These are phyloP conservation scores for Cystobasidium onofrii DNA, from an alignment of 768 basidiomycete species.

Conservation along the genomic window DNA sequence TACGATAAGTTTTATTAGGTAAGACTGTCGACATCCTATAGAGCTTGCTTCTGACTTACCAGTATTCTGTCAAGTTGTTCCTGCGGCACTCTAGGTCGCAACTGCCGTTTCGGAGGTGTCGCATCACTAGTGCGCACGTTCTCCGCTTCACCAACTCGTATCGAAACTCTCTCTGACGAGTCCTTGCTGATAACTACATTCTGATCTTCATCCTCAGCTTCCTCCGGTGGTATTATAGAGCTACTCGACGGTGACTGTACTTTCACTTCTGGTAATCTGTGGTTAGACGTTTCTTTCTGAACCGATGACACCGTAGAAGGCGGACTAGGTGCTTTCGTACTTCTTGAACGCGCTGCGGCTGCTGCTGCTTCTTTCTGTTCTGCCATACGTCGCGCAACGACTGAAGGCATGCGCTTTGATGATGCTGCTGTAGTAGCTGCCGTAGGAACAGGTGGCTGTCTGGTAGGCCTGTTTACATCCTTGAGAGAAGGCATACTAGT, in stretches of 20 bases:
- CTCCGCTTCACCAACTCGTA: background rate
- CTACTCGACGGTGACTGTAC: background rate
- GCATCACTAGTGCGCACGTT: background rate
- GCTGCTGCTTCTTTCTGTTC: background rate
- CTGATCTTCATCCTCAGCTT: slow-evolving; percentile 3
- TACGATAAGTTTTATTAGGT: no score
- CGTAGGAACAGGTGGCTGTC: background rate
- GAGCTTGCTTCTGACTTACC: no score
- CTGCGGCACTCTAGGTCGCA: background rate
- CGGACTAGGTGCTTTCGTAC: background rate
- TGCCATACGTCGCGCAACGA: slow-evolving; percentile 19
- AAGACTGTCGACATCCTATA: no score
- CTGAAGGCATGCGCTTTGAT: slow-evolving; percentile 7
- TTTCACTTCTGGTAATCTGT: background rate
- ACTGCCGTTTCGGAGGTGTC: background rate
- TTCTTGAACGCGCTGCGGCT: background rate
- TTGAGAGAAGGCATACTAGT: background rate
- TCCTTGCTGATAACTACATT: background rate
- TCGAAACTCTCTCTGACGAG: no score
- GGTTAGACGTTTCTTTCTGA: background rate
- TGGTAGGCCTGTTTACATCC: background rate
- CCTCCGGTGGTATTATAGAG: background rate
- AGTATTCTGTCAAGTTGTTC: background rate
- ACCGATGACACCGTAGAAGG: background rate
- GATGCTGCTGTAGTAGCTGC: background rate